These are phyloP conservation scores for Neurospora terricola DNA, from an alignment of 495 filamentous ascomycete species.

Conservation along the genomic window DNA sequence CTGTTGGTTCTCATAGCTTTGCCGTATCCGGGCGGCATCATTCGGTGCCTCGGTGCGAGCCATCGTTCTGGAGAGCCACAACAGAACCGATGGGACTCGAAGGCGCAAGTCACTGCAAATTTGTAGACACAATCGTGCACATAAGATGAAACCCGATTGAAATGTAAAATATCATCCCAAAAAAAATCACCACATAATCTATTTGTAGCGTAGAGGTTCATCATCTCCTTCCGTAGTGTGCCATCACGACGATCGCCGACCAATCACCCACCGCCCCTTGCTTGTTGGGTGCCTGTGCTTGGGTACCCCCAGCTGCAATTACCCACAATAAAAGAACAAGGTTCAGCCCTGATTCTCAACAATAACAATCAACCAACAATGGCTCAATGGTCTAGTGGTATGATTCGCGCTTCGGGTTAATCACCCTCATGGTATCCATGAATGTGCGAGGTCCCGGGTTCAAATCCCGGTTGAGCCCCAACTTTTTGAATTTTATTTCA, in stretches of 20 bases:
- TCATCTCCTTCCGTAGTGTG: too few relatives aligned
- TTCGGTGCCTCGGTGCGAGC: not conserved
- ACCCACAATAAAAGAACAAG: not conserved
- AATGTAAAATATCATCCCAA: too few relatives aligned
- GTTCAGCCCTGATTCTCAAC: not conserved
- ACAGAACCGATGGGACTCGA: too few relatives aligned
- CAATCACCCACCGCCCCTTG: too few relatives aligned
- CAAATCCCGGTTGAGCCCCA: not conserved
- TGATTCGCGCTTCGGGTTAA: not conserved
- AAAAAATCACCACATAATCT: too few relatives aligned
- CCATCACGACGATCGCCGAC: too few relatives aligned
- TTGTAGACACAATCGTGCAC: too few relatives aligned
- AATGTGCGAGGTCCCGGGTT: not conserved
- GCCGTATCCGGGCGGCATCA: not conserved
- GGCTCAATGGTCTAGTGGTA: not conserved
- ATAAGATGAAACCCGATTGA: too few relatives aligned
- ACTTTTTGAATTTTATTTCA: not conserved
- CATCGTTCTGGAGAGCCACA: not conserved
- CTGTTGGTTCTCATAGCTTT: not conserved
- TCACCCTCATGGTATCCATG: not conserved
- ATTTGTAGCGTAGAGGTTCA: too few relatives aligned
- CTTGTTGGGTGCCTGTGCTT: too few relatives aligned
- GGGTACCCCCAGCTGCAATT: too few relatives aligned
- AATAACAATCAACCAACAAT: not conserved
- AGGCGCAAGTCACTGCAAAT: too few relatives aligned